These are phyloP conservation scores for Fusarium nematophilum DNA, from an alignment of 2,329 filamentous ascomycete genomes.

Conservation along the genomic window DNA sequence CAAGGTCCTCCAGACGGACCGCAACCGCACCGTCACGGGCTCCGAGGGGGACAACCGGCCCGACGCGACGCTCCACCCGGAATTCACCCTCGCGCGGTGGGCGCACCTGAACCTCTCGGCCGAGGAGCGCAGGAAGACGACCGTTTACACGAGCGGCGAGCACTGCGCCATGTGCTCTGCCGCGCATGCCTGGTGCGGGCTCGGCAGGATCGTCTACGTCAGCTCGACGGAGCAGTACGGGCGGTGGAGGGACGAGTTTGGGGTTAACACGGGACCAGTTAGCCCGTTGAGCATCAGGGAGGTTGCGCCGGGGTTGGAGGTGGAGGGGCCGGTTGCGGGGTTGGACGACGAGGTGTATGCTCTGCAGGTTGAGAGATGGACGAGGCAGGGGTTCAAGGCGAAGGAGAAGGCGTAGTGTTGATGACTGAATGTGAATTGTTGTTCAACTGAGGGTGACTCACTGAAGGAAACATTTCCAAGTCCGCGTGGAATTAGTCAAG, in stretches of 20 bases:
- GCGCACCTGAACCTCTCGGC: constrained; percentile 50
- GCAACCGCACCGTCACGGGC: constrained; percentile 50
- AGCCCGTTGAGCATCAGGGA: constrained; percentile 43
- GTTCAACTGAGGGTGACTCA: neutral
- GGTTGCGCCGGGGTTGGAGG: constrained; percentile 43
- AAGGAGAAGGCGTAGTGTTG: constrained; percentile 3
- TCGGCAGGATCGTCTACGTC: constrained; percentile 51
- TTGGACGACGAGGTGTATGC: constrained; percentile 46
- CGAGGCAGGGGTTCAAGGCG: constrained; percentile 19
- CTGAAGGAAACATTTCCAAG: neutral
- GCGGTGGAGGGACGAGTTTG: constrained; percentile 46
- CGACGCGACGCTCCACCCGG: constrained; percentile 51
- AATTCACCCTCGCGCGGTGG: constrained; percentile 52
- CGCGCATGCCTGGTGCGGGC: constrained; percentile 49
- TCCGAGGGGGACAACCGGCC: constrained; percentile 36
- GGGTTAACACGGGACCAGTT: constrained; percentile 32
- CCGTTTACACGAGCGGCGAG: constrained; percentile 53
- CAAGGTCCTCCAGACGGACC: constrained; percentile 46
- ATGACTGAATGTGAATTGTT: neutral
- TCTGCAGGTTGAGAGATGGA: constrained; percentile 42
- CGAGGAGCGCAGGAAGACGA: constrained; percentile 52
- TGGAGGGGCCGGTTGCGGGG: constrained; percentile 46
- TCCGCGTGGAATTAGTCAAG: neutral
- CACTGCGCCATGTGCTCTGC: constrained; percentile 53
- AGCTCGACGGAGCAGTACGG: constrained; percentile 46